Conservation (phyloP, 306 rosid species). For the Adenanthera pavonina region DNA sequence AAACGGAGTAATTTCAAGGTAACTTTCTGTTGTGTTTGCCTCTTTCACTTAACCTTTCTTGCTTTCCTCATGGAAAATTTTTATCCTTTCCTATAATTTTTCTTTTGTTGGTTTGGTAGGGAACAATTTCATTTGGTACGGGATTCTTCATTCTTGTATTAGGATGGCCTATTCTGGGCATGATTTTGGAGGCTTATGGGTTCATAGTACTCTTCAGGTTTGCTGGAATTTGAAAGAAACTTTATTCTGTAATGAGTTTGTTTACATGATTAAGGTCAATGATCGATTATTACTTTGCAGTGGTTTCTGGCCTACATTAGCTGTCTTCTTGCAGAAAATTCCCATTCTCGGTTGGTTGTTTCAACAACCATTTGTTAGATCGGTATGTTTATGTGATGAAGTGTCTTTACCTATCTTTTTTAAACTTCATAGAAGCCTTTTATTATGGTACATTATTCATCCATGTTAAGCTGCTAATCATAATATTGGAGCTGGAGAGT, state of each 20-base stretch:
- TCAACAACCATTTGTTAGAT: constrained; percentile 85
- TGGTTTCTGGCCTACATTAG: constrained; percentile 99
- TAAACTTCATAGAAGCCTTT: constrained; percentile 4
- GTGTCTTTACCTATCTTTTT: neutral
- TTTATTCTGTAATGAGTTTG: constrained; percentile 25
- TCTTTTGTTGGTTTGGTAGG: constrained; percentile 52
- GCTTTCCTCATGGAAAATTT: constrained; percentile 17
- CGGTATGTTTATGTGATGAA: constrained; percentile 61
- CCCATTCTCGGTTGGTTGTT: constrained; percentile 93
- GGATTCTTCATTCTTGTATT: constrained; percentile 87
- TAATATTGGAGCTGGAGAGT: constrained; percentile 1
- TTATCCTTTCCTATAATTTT: neutral
- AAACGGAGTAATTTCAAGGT: constrained; percentile 93
- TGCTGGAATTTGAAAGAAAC: constrained; percentile 30
- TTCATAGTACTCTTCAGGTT: constrained; percentile 93
- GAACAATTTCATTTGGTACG: constrained; percentile 88
- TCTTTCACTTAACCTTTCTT: constrained; percentile 23
- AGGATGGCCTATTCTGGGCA: constrained; percentile 98
- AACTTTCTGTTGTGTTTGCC: constrained; percentile 30
- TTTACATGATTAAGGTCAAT: constrained; percentile 41
- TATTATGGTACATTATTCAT: neutral
- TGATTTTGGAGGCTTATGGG: constrained; percentile 92
- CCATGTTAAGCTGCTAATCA: neutral
- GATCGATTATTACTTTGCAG: constrained; percentile 58
- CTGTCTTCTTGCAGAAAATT: constrained; percentile 91